Percentiles rank a stretch among this genome's conserved stretches.
These are phyloP conservation scores for Diplocarpon mali DNA, from an alignment of 2,329 filamentous ascomycete genomes.

Conservation along the genomic window DNA sequence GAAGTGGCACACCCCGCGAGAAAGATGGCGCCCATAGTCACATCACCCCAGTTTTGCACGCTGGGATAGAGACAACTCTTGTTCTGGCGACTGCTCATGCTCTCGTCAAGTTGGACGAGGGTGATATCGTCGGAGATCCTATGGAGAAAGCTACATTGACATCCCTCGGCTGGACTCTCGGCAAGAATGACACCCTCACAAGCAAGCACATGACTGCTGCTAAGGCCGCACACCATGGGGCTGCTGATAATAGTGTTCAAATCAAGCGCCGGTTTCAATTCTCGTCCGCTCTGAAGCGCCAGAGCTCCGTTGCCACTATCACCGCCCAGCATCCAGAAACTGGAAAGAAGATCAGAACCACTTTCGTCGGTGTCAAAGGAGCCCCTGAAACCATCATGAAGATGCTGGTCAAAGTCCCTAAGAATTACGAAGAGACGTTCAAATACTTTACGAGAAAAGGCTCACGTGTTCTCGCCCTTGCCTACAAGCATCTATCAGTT, in stretches of 20 bases:
- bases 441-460: slow-evolving; percentile 97
- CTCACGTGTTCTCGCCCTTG: slow-evolving; percentile 84
- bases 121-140: slow-evolving; percentile 92
- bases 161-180: slow-evolving; percentile 87
- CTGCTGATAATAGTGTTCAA: slow-evolving; percentile 66
- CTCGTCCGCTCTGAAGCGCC: slow-evolving; percentile 88
- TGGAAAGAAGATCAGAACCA: slow-evolving; percentile 67
- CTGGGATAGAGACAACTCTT: slow-evolving; percentile 73
- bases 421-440: slow-evolving; percentile 93
- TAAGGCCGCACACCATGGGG: slow-evolving; percentile 34
- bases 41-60: slow-evolving; percentile 59
- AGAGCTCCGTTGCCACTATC: slow-evolving; percentile 86
- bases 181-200: slow-evolving; percentile 73
- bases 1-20: slow-evolving; percentile 54
- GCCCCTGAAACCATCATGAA: slow-evolving; percentile 94
- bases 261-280: slow-evolving; percentile 97
- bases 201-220: slow-evolving; percentile 46
- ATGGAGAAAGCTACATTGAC: slow-evolving; percentile 96
- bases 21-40: slow-evolving; percentile 73
- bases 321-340: slow-evolving; percentile 59
- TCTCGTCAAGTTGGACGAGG: slow-evolving; percentile 90
- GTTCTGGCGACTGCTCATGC: slow-evolving; percentile 93
- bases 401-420: slow-evolving; percentile 74
- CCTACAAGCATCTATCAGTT: slow-evolving; percentile 79
- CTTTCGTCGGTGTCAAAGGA: slow-evolving; percentile 92